Base-by-base conservation (phyloP, 495 filamentous ascomycete genomes). In the Collariella sp. region DNA sequence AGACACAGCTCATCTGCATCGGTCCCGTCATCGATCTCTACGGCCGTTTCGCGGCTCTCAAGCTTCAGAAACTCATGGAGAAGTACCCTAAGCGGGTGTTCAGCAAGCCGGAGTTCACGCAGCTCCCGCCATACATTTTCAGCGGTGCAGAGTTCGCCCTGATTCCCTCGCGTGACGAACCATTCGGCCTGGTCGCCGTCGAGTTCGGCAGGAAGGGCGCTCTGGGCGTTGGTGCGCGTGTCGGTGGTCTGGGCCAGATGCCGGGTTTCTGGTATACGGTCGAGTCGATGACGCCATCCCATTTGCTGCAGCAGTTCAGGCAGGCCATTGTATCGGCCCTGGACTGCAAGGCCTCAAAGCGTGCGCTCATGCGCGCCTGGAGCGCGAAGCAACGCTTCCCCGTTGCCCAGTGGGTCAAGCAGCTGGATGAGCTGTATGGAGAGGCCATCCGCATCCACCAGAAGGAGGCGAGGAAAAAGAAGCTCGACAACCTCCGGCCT, bases 191-290 rank as follows among this genome's bases (percentile, higher is more conserved):
- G n/a, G 86, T 89, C 3, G 86, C 86, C 29, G 86, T 89, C 41
- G 86, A 89, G 62, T 89, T 89, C 58, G 86, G 86, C 23, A 76
- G 86, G 22, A 88, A 89, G 64, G 86, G 86, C 39, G 86, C 86
- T 13, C 73, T 89, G 15, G 85, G 86, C 47, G 83, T 89, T 49
- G 86, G 86, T 19, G 82, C 84, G 33, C 72, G 78, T 16, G 78
- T 81, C 26, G 78, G 78, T 73, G 84, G 84, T 67, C 73, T 89
- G 29, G 86, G 86, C 2, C 82, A 87, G 57, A 88, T 88, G 84
- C 86, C 86, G n/a, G 85, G 86, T 34, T 88, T 81, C 75, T 85
- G 82, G 82, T 84, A 77, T 61, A 88, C 76, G 55, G 77, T 70
- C 52, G 86, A 90, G 67, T 86, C 82, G 0, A 85, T 77, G 11